Evolutionary conservation across 208 protist species (phyloP).

Genomic region (Trypanosoma platydactyli): DNA sequence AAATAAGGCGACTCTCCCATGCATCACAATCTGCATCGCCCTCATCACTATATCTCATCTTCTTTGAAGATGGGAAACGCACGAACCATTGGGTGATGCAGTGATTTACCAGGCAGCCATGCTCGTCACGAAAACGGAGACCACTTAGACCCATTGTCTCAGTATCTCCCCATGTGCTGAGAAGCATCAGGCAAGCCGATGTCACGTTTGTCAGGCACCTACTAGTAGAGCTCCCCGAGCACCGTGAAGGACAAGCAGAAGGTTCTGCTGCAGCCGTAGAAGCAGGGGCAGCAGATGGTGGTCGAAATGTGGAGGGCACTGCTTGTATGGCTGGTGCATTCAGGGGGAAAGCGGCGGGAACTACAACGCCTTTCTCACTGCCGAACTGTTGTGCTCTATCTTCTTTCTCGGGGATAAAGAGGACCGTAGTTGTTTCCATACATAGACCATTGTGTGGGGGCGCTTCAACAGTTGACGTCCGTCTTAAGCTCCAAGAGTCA

Average conservation of each 20-base stretch:
- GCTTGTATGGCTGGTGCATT: not conserved
- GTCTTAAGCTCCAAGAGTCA: not conserved
- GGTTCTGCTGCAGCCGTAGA: too few relatives aligned
- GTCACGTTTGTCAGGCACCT: constrained; percentile 39
- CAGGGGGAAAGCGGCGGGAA: not conserved
- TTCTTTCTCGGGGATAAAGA: constrained; percentile 6
- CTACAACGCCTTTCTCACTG: constrained; percentile 12
- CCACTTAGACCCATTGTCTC: constrained; percentile 53
- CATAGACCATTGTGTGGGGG: not conserved
- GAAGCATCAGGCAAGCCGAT: constrained; percentile 53
- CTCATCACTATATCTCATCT: constrained; percentile 20
- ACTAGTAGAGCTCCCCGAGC: not conserved
- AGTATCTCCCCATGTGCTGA: constrained; percentile 72
- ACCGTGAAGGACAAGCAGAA: not conserved
- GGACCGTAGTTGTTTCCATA: constrained; percentile 12
- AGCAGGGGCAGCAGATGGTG: too few relatives aligned
- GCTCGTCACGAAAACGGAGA: constrained; percentile 57
- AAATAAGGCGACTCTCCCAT: constrained; percentile 17
- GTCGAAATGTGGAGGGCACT: too few relatives aligned
- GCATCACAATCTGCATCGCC: not conserved
- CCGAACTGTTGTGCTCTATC: constrained; percentile 13
- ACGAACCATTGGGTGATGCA: constrained; percentile 34
- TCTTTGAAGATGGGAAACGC: constrained; percentile 34
- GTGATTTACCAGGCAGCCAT: constrained; percentile 35
- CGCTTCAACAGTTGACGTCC: not conserved